These are phyloP conservation scores for Microstegium vimineum DNA, from an alignment of 176 grass and related monocot genomes.

Conservation along the genomic window DNA sequence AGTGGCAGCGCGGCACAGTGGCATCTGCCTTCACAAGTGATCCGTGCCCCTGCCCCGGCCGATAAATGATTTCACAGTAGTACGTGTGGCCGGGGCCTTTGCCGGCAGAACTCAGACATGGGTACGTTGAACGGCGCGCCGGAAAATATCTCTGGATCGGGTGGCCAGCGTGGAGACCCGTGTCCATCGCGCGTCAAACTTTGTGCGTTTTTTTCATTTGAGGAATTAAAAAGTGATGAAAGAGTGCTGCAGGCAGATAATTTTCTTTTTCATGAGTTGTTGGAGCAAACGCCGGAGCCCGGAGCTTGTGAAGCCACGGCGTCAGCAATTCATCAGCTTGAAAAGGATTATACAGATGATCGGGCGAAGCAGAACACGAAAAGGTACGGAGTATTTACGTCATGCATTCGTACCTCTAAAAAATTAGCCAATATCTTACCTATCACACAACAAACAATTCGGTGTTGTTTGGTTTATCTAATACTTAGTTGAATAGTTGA, in stretches of 20 bases:
- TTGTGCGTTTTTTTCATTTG: neutral
- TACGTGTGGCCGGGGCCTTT: neutral
- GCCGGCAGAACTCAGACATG: no score
- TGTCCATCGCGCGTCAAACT: neutral
- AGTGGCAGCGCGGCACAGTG: neutral
- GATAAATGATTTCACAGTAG: neutral
- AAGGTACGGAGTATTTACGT: neutral
- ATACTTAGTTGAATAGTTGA: no score
- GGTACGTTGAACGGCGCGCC: no score
- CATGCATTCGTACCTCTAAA: neutral
- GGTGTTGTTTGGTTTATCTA: no score
- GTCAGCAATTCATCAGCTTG: neutral
- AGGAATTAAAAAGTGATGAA: neutral
- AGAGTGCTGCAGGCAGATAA: neutral
- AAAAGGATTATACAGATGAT: neutral
- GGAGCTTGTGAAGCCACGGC: neutral
- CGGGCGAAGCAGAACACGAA: neutral
- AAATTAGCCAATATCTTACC: no score
- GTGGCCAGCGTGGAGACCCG: neutral
- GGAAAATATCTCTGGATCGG: neutral
- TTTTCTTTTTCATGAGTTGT: constrained; percentile 20
- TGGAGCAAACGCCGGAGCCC: neutral
- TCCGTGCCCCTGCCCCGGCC: neutral
- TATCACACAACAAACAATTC: no score
- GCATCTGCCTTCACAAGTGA: neutral